A percentile compares a stretch with the other conserved stretches of the same genome.
Evolutionary conservation across 106 monocot genomes (phyloP).

Genomic region (Vanilla planifolia): DNA sequence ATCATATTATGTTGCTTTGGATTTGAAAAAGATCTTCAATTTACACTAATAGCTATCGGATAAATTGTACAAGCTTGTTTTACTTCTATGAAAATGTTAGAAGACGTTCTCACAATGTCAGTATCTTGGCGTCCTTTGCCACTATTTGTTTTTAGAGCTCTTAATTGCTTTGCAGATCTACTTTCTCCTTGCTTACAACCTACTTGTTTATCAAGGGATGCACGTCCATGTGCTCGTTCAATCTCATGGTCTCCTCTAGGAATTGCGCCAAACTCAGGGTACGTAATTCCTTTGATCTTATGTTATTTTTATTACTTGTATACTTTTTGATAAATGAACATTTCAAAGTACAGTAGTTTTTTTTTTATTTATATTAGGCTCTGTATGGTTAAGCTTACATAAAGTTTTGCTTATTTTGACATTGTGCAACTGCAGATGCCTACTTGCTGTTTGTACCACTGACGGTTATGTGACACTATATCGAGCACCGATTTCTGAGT

Average conservation of each 20-base stretch:
- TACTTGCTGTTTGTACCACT: conserved; percentile 80
- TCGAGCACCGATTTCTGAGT: conserved; percentile 68
- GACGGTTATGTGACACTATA: conserved; percentile 83
- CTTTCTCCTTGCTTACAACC: conserved; percentile 47
- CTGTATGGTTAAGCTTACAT: neutral
- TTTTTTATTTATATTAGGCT: too few species aligned
- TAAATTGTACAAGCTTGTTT: too few species aligned
- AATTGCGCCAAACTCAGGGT: conserved; percentile 78
- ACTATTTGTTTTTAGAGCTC: neutral
- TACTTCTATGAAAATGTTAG: too few species aligned
- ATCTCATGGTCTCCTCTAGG: conserved; percentile 90
- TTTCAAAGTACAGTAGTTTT: neutral
- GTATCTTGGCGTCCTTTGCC: neutral
- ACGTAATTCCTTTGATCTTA: neutral
- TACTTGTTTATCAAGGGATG: conserved; percentile 48
- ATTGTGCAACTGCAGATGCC: conserved; percentile 44
- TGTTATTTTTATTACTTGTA: neutral
- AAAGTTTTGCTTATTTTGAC: neutral
- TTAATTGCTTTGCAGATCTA: conserved; percentile 72
- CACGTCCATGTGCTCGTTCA: conserved; percentile 70
- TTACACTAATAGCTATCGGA: too few species aligned
- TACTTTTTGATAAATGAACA: too few species aligned
- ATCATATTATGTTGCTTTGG: too few species aligned
- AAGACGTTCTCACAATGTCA: too few species aligned
- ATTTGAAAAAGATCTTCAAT: too few species aligned